Base-by-base conservation (phyloP, 2,329 filamentous ascomycete species). In the Monosporascus sp. region DNA sequence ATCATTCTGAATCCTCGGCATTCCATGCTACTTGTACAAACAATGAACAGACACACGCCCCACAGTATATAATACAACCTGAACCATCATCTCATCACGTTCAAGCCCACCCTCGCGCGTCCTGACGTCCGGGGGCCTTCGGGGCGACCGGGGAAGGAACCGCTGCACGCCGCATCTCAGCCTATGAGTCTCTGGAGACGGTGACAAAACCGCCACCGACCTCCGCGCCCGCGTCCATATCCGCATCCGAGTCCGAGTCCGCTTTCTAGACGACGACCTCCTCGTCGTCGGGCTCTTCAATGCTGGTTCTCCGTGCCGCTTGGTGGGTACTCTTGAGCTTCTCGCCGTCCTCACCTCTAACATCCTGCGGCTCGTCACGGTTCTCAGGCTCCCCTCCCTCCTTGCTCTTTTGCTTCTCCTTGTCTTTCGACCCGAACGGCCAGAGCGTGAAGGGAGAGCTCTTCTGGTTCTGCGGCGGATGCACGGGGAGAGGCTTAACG, bases 201-300 rank as follows among this genome's bases (percentile, higher is more conserved):
- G 40, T 52, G 52, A 63, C 48, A 40, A 60, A 63, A 51, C 52
- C 55, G 45, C 57, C 56, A 27, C 31, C 49, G n/a, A 54, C 50
- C 48, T 52, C 45, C 26, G 48, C 47, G 17, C 22, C 48, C 48
- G 56, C 38, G 44, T 55, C 51, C 24, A 35, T 14, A 35, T 51
- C 45, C 22, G 48, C 47, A 19, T 24, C 48, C 48, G 55, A 44
- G 44, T 55, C 51, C 22, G 55, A 58, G 37, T 52, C 55, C 55
- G 56, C 43, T 46, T 64, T 63, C 65, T 69, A 70, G 47, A 70
- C 62, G 48, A 70, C 65, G 55, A 70, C 67, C 60, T 71, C 69
- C 49, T 71, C 68, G 44, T 71, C 80, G 53, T 84, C 80, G 7
- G 79, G 77, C 52, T 83, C 81, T 65, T 84, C 81, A 49, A 84